These are phyloP conservation scores for Tolypocladium capitatum DNA, from an alignment of 2,329 filamentous ascomycete species.

Conservation along the genomic window DNA sequence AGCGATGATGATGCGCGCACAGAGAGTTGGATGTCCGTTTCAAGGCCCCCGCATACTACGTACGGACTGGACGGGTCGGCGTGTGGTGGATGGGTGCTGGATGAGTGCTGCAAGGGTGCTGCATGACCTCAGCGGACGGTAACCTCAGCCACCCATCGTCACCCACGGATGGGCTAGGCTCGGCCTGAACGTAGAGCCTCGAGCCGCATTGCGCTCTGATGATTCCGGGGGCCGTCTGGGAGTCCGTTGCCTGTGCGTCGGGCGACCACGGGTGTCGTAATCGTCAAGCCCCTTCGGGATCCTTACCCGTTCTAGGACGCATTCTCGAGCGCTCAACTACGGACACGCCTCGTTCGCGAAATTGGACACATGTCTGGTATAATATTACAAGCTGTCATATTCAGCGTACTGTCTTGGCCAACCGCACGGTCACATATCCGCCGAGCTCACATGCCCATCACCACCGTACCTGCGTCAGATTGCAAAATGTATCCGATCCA, in stretches of 20 bases:
- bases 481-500: not conserved
- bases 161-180: too few species aligned
- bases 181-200: not conserved
- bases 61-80: too few species aligned
- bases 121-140: too few species aligned
- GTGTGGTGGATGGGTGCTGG: too few species aligned
- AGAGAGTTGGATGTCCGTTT: not conserved
- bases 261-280: not conserved
- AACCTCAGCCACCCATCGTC: too few species aligned
- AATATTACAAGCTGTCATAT: conserved; percentile 1
- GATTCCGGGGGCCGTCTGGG: too few species aligned
- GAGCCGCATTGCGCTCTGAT: not conserved
- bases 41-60: too few species aligned
- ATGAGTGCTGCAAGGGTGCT: too few species aligned
- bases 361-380: not conserved
- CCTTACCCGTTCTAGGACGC: not conserved
- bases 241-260: not conserved
- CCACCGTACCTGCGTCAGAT: not conserved
- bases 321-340: not conserved
- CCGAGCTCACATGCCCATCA: not conserved
- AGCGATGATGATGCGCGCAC: not conserved
- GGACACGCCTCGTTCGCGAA: not conserved
- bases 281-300: not conserved
- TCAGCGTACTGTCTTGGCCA: not conserved
- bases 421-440: not conserved